Base-by-base conservation (phyloP, 1,284 basidiomycete genomes). In the Apiotrichum montevideense region DNA sequence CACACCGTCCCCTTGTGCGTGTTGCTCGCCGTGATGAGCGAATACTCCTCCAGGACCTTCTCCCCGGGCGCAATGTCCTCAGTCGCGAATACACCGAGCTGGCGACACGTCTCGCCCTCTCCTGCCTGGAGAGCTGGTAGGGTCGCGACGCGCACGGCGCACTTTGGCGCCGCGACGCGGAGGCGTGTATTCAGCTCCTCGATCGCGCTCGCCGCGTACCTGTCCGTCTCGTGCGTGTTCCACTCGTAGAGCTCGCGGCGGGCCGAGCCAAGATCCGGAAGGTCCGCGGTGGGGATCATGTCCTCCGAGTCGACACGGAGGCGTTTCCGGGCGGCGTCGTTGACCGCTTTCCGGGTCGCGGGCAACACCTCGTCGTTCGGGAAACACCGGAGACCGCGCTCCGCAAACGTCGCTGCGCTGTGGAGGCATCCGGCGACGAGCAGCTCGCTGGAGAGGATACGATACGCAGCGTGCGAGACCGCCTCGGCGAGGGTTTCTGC, bases 51-150 rank as follows among this genome's bases (percentile, higher is more conserved):
- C 32, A 60, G 52, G 21, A 57, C 55, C n/a, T 46, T 41, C 50
- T 60, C 58, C 35, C 58, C 58, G 8, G 58, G 55, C 33, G 55
- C 49, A 37, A 60, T 60, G 50, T 60, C 58, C 55, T 54, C 58
- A 6, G 29, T 49, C 8, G 58, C 58, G 35, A 60, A 60, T 44
- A 60, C 52, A 33, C 58, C 58, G 11, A 60, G 58, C 58, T 60
- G 58, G 29, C 15, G 29, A 49, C 55, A 54, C 15, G 35, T 51
- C 10, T 32, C 49, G 33, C 37, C 35, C 8, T 13, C 37, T 13
- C 8, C 7, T 6, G 51, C 51, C 40, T 59, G 51, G 13, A 55
- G 39, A 4, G 49, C 52, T 1, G 58, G 58, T 15, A 60, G 52
- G 4, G 29, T 32, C 1, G 52, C 49, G 1, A 55, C 58, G 21